Conservation (phyloP, 2,329 filamentous ascomycete genomes). For the Cladosporium sp. region DNA sequence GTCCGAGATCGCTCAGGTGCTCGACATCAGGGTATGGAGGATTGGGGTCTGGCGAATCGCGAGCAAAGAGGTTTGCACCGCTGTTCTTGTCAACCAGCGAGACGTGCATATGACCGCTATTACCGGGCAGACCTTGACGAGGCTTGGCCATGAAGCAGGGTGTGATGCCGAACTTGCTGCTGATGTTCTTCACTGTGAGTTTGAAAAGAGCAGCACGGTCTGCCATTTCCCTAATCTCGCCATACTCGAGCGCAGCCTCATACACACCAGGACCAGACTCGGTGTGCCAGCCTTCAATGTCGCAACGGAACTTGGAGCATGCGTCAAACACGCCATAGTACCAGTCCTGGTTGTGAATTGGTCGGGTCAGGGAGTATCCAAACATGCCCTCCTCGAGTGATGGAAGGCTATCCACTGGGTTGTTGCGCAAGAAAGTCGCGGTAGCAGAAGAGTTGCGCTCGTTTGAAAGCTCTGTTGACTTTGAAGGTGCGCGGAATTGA, state of each 20-base stretch:
- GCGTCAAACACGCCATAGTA: constrained; percentile 84
- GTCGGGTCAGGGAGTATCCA: constrained; percentile 82
- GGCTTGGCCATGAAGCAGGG: constrained; percentile 99
- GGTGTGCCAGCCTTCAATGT: constrained; percentile 93
- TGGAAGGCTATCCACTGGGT: constrained; percentile 69
- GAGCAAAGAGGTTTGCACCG: constrained; percentile 77
- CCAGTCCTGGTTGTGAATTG: constrained; percentile 86
- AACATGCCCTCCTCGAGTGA: constrained; percentile 92
- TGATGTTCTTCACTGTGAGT: constrained; percentile 85
- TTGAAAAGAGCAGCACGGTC: constrained; percentile 93
- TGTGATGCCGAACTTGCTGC: constrained; percentile 82
- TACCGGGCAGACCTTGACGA: constrained; percentile 82
- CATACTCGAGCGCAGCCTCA: constrained; percentile 90
- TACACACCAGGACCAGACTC: constrained; percentile 92
- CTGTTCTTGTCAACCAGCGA: constrained; percentile 68
- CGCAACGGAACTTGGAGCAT: constrained; percentile 71
- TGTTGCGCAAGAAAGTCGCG: constrained; percentile 67
- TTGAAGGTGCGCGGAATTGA: constrained; percentile 69
- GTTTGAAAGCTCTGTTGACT: constrained; percentile 35
- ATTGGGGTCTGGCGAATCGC: constrained; percentile 66
- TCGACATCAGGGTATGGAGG: constrained; percentile 71
- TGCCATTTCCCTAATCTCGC: constrained; percentile 82
- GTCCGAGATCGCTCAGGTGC: constrained; percentile 78
- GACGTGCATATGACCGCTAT: constrained; percentile 93
- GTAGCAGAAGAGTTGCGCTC: constrained; percentile 64